phyloP scores from a whole-genome alignment of 2,329 filamentous ascomycete species.

The Sclerotiophoma versabilis region DNA sequence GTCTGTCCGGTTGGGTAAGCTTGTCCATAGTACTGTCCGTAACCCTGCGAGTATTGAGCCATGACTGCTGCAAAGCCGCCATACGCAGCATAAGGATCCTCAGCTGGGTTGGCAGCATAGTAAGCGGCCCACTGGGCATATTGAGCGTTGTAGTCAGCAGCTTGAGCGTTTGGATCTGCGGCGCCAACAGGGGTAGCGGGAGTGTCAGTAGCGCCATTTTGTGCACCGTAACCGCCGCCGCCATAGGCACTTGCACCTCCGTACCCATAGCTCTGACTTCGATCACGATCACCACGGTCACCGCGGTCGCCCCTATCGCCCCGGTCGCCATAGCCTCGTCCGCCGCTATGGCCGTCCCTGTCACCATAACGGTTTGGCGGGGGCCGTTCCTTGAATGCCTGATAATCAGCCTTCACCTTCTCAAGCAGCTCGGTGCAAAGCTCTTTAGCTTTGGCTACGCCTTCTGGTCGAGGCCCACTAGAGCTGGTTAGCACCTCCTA shows the following conservation, averaged over 20 bases:
- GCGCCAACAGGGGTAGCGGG: slow-evolving; percentile 49
- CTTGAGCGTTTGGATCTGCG: slow-evolving; percentile 50
- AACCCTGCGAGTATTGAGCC: slow-evolving; percentile 40
- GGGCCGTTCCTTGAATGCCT: slow-evolving; percentile 79
- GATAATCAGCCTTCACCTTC: slow-evolving; percentile 89
- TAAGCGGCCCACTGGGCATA: slow-evolving; percentile 79
- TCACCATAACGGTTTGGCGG: slow-evolving; percentile 57
- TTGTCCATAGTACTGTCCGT: slow-evolving; percentile 42
- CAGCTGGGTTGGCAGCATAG: slow-evolving; percentile 71
- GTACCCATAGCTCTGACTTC: slow-evolving; percentile 51
- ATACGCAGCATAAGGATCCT: slow-evolving; percentile 88
- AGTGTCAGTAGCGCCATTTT: slow-evolving; percentile 39
- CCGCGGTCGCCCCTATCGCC: slow-evolving; percentile 46
- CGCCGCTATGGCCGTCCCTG: slow-evolving; percentile 47
- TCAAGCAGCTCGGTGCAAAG: slow-evolving; percentile 86
- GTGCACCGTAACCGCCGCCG: slow-evolving; percentile 37
- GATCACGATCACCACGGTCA: slow-evolving; percentile 51
- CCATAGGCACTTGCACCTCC: slow-evolving; percentile 49
- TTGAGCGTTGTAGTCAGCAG: slow-evolving; percentile 76
- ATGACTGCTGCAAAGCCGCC: slow-evolving; percentile 68
- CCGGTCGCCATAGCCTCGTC: slow-evolving; percentile 51
- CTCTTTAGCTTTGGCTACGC: slow-evolving; percentile 86
- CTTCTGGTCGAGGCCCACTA: slow-evolving; percentile 84
- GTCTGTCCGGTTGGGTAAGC: slow-evolving; percentile 27
- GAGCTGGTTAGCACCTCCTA: slow-evolving; percentile 17